Percentiles rank a stretch among this genome's conserved stretches.
Conservation (phyloP, 192 early-diverging fungal genomes). For the Allomyces macrogynus region DNA sequence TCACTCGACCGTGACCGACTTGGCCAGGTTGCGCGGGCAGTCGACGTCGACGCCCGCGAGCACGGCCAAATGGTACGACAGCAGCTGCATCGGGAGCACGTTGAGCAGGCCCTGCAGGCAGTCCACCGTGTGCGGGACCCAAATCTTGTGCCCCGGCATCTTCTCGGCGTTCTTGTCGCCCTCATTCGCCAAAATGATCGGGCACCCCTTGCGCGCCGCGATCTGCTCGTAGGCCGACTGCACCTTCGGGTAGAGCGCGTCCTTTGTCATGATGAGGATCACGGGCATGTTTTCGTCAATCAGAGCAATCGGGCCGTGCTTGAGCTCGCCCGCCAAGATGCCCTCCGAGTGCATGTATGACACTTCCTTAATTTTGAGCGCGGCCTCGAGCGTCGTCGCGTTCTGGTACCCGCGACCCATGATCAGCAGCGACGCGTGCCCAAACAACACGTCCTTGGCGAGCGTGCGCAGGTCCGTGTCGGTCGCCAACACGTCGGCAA, state of each 20-base stretch:
- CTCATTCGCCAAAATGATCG: slow-evolving; percentile 88
- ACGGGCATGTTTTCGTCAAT: slow-evolving; percentile 97
- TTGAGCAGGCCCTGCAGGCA: slow-evolving; percentile 85
- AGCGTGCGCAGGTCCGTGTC: slow-evolving; percentile 66
- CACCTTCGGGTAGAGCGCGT: slow-evolving; percentile 82
- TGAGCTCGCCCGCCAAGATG: slow-evolving; percentile 95
- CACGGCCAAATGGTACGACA: slow-evolving; percentile 90
- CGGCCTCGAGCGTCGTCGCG: slow-evolving; percentile 92
- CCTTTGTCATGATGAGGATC: slow-evolving; percentile 92
- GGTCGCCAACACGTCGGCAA: slow-evolving; percentile 78
- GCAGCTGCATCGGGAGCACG: slow-evolving; percentile 85
- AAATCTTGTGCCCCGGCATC: slow-evolving; percentile 44
- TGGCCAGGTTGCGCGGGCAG: slow-evolving; percentile 83
- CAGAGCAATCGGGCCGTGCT: slow-evolving; percentile 91
- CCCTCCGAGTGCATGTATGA: slow-evolving; percentile 98
- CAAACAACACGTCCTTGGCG: slow-evolving; percentile 51
- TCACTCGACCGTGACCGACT: slow-evolving; percentile 44
- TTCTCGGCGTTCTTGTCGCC: slow-evolving; percentile 52
- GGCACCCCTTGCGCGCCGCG: slow-evolving; percentile 82
- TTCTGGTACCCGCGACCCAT: slow-evolving; percentile 97
- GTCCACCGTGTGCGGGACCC: slow-evolving; percentile 80
- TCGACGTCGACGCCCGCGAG: slow-evolving; percentile 87
- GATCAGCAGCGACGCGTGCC: slow-evolving; percentile 77
- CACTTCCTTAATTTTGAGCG: slow-evolving; percentile 97
- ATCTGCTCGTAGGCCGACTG: slow-evolving; percentile 86